A percentile compares a stretch with the other conserved stretches of the same genome.
These are phyloP conservation scores for Metschnikowia koreensis DNA, from an alignment of 805 yeast species.

Conservation along the genomic window DNA sequence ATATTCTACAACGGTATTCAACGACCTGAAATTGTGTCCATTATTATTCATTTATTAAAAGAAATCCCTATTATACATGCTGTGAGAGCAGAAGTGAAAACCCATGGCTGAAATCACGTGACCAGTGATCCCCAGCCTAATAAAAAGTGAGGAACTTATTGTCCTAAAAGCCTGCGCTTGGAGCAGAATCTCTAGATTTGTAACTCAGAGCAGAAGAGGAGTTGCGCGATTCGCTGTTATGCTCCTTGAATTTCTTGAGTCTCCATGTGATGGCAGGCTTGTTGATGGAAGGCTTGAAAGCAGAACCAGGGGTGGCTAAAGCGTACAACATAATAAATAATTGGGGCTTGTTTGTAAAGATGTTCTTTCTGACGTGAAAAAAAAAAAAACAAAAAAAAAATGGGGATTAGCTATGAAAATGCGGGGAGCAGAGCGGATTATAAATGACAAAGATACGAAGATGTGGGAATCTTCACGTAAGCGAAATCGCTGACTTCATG, in stretches of 20 bases:
- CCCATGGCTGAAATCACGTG: neutral
- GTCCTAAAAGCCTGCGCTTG: neutral
- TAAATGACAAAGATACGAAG: too few relatives aligned
- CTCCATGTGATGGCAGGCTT: conserved; percentile 36
- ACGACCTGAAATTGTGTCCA: neutral
- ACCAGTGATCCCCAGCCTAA: neutral
- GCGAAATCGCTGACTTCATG: neutral
- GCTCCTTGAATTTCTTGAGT: conserved; percentile 34
- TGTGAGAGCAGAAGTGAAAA: neutral
- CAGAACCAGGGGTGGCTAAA: conserved; percentile 37
- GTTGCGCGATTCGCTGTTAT: conserved; percentile 11
- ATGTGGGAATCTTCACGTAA: neutral
- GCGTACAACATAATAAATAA: conserved; percentile 24
- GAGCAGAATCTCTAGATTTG: neutral
- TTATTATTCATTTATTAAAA: conserved; percentile 1
- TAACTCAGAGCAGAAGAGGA: conserved; percentile 12
- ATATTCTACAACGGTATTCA: neutral
- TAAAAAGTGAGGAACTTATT: neutral
- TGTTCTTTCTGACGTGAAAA: too few relatives aligned
- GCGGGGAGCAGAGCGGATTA: too few relatives aligned
- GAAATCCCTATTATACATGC: neutral
- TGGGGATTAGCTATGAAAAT: neutral
- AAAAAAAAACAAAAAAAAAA: too few relatives aligned
- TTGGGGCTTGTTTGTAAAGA: neutral
- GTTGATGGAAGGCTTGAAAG: conserved; percentile 36